Evolutionary conservation across 805 yeast genomes (phyloP), one percentile per base, ranked within the genome.

Genomic region (Lachancea mirantina): DNA sequence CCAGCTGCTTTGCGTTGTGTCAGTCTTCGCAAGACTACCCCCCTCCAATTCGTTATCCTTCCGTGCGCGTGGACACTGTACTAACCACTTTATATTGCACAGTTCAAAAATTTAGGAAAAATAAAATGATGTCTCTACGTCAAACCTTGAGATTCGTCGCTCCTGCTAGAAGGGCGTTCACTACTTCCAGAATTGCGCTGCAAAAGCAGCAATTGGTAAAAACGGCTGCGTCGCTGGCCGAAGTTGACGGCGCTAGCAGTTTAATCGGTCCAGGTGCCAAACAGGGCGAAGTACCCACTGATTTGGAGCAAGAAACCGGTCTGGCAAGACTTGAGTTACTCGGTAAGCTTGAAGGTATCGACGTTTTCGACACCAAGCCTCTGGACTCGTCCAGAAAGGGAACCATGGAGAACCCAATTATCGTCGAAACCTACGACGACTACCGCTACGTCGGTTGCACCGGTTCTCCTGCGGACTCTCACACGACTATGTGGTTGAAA

Each of bases 271-370:
- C 82, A 35, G 97, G 96, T 75, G 95, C 95, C 46, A 64, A 68
- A 47, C 72, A 74, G 49, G 94, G 89, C 47, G 70, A 79, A 31
- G 79, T 92, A 57, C 96, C 97, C 61, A 77, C 95, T 40, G 95
- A 88, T 63, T 59, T 84, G 47, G 96, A 92, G 55, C 97, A 89
- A 70, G 87, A 96, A 53, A 92, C 98, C 32, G 98, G 98, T 82
- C 70, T 89, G 57, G 97, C 84, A 67, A 87, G 98, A 77, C 72
- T 88, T 49, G 98, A 92, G 73, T 62, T 83, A 50, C 75, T 92
- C 55, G 96, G 94, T 68, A 83, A 85, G 65, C 68, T 84, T 59
- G 95, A 88, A 65, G 98, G 98, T 74, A 74, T 89, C 47, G 96
- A 92, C 53, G 73, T 92, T 43, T 84, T 83, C 58, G 97, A 92